Evolutionary conservation across 2,329 filamentous ascomycete species (phyloP).

Genomic region (Trematosphaeria pertusa): DNA sequence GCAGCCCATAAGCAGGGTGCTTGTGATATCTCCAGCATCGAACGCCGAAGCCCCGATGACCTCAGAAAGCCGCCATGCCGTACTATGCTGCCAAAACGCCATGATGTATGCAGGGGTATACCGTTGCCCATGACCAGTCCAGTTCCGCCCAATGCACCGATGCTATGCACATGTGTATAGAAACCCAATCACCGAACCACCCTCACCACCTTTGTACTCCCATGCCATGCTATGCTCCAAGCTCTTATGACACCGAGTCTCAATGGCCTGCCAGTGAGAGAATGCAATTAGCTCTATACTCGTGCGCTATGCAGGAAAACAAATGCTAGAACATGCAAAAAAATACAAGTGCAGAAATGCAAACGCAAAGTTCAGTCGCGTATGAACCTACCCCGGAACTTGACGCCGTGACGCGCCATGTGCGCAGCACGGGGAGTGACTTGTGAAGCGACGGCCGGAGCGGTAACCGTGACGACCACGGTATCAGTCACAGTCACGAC

Average conservation of each 20-base stretch:
- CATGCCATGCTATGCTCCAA: not conserved
- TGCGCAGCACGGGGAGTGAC: conserved; percentile 1
- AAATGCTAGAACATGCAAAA: conserved; percentile 3
- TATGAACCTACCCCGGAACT: not conserved
- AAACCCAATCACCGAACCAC: not conserved
- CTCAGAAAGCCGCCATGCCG: not conserved
- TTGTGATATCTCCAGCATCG: not conserved
- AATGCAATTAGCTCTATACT: not conserved
- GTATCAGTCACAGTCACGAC: conserved; percentile 13
- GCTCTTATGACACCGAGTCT: conserved; percentile 5
- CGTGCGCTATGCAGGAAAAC: conserved; percentile 1
- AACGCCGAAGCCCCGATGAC: not conserved
- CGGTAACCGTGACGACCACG: conserved; percentile 11
- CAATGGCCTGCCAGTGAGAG: conserved; percentile 3
- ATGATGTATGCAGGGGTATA: conserved; percentile 15
- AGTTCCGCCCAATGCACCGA: not conserved
- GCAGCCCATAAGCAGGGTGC: too few relatives aligned
- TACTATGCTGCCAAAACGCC: conserved; percentile 3
- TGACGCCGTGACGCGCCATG: not conserved
- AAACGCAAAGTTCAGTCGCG: not conserved
- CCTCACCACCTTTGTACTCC: not conserved
- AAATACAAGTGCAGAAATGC: not conserved
- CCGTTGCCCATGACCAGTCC: conserved; percentile 3
- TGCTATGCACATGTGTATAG: not conserved
- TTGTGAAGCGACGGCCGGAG: not conserved